Percentiles rank a stretch among this genome's conserved stretches.
phyloP scores from a whole-genome alignment of 169 alveolate species.

The Eimeria tenella region DNA sequence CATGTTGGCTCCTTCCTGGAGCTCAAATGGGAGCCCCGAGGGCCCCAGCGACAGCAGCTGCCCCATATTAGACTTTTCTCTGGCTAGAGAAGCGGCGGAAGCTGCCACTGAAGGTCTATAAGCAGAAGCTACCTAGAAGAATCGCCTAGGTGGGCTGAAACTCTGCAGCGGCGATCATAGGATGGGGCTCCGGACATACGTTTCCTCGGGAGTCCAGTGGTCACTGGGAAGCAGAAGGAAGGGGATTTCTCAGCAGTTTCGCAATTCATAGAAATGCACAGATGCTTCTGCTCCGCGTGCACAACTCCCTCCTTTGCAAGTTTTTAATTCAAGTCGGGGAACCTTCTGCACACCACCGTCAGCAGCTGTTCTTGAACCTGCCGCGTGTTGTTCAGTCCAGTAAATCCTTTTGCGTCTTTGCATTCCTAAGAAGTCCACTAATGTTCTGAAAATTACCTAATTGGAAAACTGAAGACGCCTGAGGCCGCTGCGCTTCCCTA shows the following conservation, averaged over 20 bases:
- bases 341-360: conserved; percentile 15
- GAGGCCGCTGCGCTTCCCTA: neutral
- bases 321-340: neutral
- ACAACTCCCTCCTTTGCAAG: neutral
- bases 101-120: too few species aligned
- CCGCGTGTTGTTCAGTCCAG: neutral
- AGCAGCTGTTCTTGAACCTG: neutral
- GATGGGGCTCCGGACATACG: neutral
- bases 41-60: neutral
- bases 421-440: neutral
- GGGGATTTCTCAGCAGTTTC: neutral
- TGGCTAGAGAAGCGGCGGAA: neutral
- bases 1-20: neutral
- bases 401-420: neutral
- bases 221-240: neutral
- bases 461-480: neutral
- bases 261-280: neutral
- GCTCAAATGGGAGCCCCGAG: conserved; percentile 7
- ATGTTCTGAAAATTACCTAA: neutral
- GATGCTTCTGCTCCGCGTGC: neutral
- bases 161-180: too few species aligned
- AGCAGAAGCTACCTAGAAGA: too few species aligned
- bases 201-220: neutral
- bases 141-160: too few species aligned
- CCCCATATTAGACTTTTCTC: conserved; percentile 1